These are phyloP conservation scores for Leccinum longicurvipes DNA, from an alignment of 768 basidiomycete species.

Conservation along the genomic window DNA sequence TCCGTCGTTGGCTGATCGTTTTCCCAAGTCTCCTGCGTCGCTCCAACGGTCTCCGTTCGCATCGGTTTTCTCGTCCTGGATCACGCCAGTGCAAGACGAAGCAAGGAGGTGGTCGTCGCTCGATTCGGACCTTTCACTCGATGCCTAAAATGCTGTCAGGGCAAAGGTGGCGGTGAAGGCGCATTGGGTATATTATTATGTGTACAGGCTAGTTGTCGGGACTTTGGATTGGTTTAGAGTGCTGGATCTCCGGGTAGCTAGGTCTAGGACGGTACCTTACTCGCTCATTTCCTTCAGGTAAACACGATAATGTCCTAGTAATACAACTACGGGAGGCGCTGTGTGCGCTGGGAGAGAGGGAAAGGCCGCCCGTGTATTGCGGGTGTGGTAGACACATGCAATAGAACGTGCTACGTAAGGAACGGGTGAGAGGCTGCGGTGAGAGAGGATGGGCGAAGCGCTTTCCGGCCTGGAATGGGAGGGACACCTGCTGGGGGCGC, in stretches of 20 bases:
- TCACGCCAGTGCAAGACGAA: constrained; percentile 11
- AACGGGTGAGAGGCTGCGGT: rapidly evolving
- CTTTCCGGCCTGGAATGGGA: background rate
- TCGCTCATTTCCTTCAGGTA: no score
- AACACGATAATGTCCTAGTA: no score
- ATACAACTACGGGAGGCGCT: no score
- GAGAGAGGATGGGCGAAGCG: background rate
- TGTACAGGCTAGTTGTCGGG: no score
- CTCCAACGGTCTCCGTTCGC: constrained; percentile 5
- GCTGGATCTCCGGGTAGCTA: no score
- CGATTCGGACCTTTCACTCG: constrained; percentile 10
- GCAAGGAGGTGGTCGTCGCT: constrained; percentile 9
- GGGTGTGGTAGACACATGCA: no score
- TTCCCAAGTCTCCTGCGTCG: constrained; percentile 12
- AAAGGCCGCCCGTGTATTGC: no score
- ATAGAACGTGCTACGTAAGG: no score
- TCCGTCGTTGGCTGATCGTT: constrained; percentile 2
- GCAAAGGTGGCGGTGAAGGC: background rate
- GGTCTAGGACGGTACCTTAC: no score
- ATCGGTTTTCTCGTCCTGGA: constrained; percentile 18
- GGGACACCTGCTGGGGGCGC: background rate
- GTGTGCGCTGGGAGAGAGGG: no score
- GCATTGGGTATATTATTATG: background rate
- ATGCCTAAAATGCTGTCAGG: background rate
- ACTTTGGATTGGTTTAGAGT: no score